Percentiles rank a stretch among this genome's conserved stretches.
phyloP scores from a whole-genome alignment of 2,329 filamentous ascomycete genomes.

The Exophiala aquamarina region DNA sequence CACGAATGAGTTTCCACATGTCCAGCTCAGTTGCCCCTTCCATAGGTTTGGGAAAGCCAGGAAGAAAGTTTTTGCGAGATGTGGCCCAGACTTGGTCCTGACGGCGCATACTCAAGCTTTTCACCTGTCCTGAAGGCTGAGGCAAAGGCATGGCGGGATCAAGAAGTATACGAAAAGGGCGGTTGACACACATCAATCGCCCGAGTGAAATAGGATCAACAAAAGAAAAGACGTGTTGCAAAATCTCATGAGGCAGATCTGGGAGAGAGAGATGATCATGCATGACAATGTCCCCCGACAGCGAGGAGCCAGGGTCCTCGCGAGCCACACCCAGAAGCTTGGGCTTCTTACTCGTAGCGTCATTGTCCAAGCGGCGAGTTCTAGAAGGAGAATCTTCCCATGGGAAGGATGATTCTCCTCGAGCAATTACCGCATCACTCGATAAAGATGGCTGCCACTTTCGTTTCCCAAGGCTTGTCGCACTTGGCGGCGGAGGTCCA shows the following conservation, averaged over 20 bases:
- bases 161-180: conserved; percentile 62
- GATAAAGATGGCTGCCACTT: too few species aligned
- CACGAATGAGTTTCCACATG: conserved; percentile 72
- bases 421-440: too few species aligned
- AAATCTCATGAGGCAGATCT: conserved; percentile 51
- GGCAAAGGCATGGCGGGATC: conserved; percentile 45
- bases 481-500: too few species aligned
- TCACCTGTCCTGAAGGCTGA: conserved; percentile 28
- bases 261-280: neutral
- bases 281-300: neutral
- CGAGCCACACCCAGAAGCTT: too few species aligned
- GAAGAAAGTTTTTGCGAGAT: conserved; percentile 65
- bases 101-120: conserved; percentile 41
- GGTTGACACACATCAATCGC: conserved; percentile 66
- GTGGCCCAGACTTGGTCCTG: conserved; percentile 70
- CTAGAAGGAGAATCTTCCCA: too few species aligned
- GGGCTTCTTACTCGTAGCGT: too few species aligned
- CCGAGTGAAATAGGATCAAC: conserved; percentile 64
- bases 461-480: too few species aligned
- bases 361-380: too few species aligned
- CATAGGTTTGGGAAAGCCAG: conserved; percentile 68
- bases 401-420: too few species aligned
- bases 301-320: too few species aligned
- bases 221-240: conserved; percentile 69
- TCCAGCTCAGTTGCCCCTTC: conserved; percentile 65